Base-by-base conservation (phyloP, 192 early-diverging fungal species). In the Backusella circina region DNA sequence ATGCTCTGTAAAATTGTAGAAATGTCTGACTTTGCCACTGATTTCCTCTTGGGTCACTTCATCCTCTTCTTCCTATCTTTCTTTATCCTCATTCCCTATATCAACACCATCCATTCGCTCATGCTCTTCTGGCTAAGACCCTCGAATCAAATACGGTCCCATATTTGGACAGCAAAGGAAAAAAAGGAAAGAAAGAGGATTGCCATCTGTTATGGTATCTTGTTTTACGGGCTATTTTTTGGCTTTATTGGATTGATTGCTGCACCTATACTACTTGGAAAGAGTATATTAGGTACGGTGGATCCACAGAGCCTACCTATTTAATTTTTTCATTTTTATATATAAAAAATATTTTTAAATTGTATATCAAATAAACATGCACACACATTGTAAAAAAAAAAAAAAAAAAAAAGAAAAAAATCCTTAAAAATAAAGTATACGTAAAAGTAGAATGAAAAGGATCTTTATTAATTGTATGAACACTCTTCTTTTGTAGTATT, bases 111-210 rank as follows among this genome's bases (percentile, higher is more conserved):
- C 81, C 93, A 95, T 77, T 93, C 91, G 15, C 87, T 86, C 5
- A 93, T 95, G 91, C 85, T 95, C 54, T 95, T 95, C 76, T 95
- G 93, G 93, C 78, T 93, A 74, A 88, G 91, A 28, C 93, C 93
- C 7, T 91, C 88, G 81, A 87, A 92, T 65, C 92, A 95, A 80
- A 92, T 93, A 78, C 87, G 89, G 15, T 81, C 86, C 36, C 93
- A 92, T 5, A 93, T 93, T 72, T 91, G 88, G 79, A 91, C 91
- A 71, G 85, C 87, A 65, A 90, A 90, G 78, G 80, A 91, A 75
- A 79, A 86, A 71, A 82, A 85, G 57, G 85, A 89, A 67, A 86
- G 93, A 26, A 84, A 87, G 38, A 83, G 84, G 30, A 86, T 91
- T 30, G 88, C 90, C 6, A 90, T 92, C 75, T 73, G 78, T 10